Evolutionary conservation across 2,329 filamentous ascomycete species (phyloP), one percentile per base, ranked within the genome.

Genomic region (Polychaeton citri): DNA sequence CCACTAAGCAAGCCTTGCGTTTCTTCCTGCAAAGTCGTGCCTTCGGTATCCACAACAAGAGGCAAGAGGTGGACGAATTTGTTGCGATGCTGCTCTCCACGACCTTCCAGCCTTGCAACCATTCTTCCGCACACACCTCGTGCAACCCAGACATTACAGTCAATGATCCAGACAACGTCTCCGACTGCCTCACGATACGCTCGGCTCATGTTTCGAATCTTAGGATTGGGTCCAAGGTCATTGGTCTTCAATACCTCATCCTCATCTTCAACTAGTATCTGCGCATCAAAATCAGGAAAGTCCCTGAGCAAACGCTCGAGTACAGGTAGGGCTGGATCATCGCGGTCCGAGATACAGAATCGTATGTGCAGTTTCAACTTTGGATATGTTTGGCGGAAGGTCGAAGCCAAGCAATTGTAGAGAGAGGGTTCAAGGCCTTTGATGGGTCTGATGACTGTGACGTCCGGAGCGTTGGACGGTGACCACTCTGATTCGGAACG

Each of bases 1-100:
- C 13, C 8, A 42, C 48, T n/a, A 2, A 51, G 34, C 9, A 55
- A 38, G 6, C 46, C 43, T 13, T 42, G 37, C 2, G 46, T 47
- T 19, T 52, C 51, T 28, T 52, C 44, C 5, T 36, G 36, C 2
- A 49, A 35, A 5, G 48, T 45, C 3, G 49, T 53, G 13, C 50
- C 50, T 16, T 48, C 41, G 2, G 72, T 71, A 52, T 96, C 87
- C n/a, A 95, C 76, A 0, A 84, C 83, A 3, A 98, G 65, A 0
- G 92, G 92, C 15, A 96, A 68, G 53, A 95, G 85, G 54, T 98
- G 92, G 10, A 95, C 88, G 50, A 98, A 90, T 55, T 95, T 96
- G 68, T 82, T 70, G 19, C 63, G 63, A 4, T 58, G 57, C 34
- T 56, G 52, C n/a, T 43, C 42, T 2, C 69, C 71, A 19, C 66